Conservation (phyloP, 768 basidiomycete species). For the Termitomyces sp. region DNA sequence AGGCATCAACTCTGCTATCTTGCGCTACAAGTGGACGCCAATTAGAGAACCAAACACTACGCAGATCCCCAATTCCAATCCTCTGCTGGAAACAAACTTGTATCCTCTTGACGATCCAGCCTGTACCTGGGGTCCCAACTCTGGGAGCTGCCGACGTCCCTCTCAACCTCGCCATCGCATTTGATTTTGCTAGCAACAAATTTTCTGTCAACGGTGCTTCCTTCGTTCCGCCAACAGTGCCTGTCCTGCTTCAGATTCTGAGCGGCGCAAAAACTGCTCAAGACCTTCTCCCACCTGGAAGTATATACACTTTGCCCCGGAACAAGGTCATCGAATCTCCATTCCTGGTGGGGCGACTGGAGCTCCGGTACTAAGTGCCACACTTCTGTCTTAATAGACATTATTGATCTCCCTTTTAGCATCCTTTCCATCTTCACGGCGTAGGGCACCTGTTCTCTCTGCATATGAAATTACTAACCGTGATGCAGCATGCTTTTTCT, state of each 20-base stretch:
- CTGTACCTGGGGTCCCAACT: neutral
- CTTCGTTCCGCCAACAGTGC: neutral
- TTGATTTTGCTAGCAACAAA: neutral
- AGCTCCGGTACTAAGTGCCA: slow-evolving; percentile 1
- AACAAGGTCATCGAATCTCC: slow-evolving; percentile 35
- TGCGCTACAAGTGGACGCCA: neutral
- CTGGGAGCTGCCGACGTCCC: neutral
- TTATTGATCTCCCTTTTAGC: slow-evolving; percentile 13
- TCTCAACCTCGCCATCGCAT: neutral
- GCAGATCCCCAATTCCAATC: neutral
- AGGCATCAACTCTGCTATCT: slow-evolving; percentile 6
- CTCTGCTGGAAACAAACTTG: neutral
- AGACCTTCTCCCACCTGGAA: too few relatives aligned
- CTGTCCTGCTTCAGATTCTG: too few relatives aligned
- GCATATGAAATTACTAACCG: neutral
- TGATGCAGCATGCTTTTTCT: slow-evolving; percentile 30
- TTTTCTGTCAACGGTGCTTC: neutral
- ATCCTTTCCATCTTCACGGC: slow-evolving; percentile 28
- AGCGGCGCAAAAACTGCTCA: neutral
- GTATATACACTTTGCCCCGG: slow-evolving; percentile 30
- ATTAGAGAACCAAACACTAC: too few relatives aligned
- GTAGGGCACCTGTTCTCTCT: slow-evolving; percentile 10
- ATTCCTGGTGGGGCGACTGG: slow-evolving; percentile 20
- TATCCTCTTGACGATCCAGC: neutral
- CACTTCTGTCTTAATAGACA: neutral